Base-by-base conservation (phyloP, 2,329 filamentous ascomycete genomes). In the Pyrenochaeta sp. region DNA sequence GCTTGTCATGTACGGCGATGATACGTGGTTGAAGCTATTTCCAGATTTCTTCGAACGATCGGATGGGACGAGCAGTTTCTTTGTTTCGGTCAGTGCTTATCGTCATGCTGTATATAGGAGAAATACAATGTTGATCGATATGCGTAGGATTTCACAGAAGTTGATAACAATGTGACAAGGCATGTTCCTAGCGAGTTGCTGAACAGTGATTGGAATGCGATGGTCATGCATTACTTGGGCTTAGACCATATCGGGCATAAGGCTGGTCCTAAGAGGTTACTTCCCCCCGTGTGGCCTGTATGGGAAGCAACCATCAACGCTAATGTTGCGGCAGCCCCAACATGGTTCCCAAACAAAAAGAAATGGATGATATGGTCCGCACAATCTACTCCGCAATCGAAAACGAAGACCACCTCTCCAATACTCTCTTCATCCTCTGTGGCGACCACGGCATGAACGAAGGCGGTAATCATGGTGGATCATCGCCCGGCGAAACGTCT, bases 361-460 rank as follows among this genome's bases (percentile, higher is more conserved):
- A 99, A 77, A 99, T 99, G 94, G 94, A 98, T 71, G 83, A 79
- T 0, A 90, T 98, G 61, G 89, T 97, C 39, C 82, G 83, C 60
- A 80, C 86, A 56, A 90, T 99, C 27, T 97, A 92, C 72, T 81
- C 84, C 12, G 90, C 91, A 6, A 90, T 99, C 64, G 85, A 90
- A 70, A 84, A 83, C 3, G 80, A 91, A 54, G 74, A 84, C 1
- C 90, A 97, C 75, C 86, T 97, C 1, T 74, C 86, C 32, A 90
- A 91, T 4, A 93, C 94, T 0, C 80, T 99, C 1, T 85, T 99
- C 45, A 88, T 99, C 2, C 80, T 99, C 6, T 92, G 90, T 55
- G 95, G 95, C 54, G 96, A 99, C 70, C 95, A 99, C 74, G 95
- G 95, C n/a, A 99, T 99, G 95, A 99, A 98, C 68, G 94, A 98